A percentile compares a stretch with the other conserved stretches of the same genome.
phyloP scores from a whole-genome alignment of 2,329 filamentous ascomycete species.

The Fusarium sororula region DNA sequence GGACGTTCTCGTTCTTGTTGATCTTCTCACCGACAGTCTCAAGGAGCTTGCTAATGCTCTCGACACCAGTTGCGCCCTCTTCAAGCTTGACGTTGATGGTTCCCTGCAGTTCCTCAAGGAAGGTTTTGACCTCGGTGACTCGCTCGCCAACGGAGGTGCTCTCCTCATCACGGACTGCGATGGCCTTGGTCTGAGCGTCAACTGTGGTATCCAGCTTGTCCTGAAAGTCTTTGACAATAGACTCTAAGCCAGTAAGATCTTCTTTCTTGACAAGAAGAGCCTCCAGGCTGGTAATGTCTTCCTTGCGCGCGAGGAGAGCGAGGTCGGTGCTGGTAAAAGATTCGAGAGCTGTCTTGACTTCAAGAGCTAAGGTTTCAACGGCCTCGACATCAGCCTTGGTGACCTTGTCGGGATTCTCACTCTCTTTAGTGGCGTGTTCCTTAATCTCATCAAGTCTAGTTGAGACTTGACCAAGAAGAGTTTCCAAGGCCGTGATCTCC shows the following conservation, averaged over 20 bases:
- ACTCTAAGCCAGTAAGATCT: slow-evolving; percentile 70
- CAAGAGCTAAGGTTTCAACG: slow-evolving; percentile 82
- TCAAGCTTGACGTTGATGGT: slow-evolving; percentile 80
- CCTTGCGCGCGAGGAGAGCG: slow-evolving; percentile 76
- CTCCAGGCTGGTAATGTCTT: slow-evolving; percentile 72
- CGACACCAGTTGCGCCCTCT: slow-evolving; percentile 76
- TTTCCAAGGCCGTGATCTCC: slow-evolving; percentile 79
- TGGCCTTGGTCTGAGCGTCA: slow-evolving; percentile 78
- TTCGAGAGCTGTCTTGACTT: slow-evolving; percentile 82
- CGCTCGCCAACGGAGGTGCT: slow-evolving; percentile 80
- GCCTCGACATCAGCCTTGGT: slow-evolving; percentile 85
- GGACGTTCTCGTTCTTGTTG: slow-evolving; percentile 64
- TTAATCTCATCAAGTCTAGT: slow-evolving; percentile 79
- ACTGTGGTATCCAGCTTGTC: slow-evolving; percentile 74
- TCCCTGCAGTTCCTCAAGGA: slow-evolving; percentile 81
- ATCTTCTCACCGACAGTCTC: slow-evolving; percentile 72
- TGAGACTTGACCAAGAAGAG: slow-evolving; percentile 81
- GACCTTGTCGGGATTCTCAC: slow-evolving; percentile 70
- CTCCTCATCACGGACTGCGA: slow-evolving; percentile 86
- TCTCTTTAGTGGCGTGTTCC: slow-evolving; percentile 61
- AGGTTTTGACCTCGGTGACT: slow-evolving; percentile 79
- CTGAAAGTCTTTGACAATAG: slow-evolving; percentile 76
- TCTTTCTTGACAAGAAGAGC: slow-evolving; percentile 78
- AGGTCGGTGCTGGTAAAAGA: slow-evolving; percentile 75
- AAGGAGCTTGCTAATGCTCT: slow-evolving; percentile 75